Conservation (phyloP, 1,139 yeast genomes). For the Suhomyces anneliseae region DNA sequence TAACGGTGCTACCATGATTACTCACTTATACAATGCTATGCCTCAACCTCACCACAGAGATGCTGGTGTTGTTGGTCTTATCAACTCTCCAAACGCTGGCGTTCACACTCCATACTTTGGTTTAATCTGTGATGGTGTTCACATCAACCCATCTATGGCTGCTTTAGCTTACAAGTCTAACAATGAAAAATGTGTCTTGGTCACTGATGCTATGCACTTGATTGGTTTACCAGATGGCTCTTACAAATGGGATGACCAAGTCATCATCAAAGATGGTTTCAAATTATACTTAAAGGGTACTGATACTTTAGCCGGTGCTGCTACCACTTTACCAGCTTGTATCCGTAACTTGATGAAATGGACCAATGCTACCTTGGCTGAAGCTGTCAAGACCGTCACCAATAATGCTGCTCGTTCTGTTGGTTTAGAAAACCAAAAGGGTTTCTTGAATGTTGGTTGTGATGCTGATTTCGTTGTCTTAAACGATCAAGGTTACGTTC, state of each 20-base stretch:
- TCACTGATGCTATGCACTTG: conserved; percentile 63
- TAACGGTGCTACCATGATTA: conserved; percentile 59
- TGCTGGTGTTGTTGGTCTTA: conserved; percentile 58
- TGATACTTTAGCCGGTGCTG: conserved; percentile 63
- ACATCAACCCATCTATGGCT: conserved; percentile 60
- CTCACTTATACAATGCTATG: conserved; percentile 69
- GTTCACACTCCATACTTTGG: conserved; percentile 52
- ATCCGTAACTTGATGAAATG: conserved; percentile 54
- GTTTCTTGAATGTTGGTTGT: conserved; percentile 54
- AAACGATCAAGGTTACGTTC: conserved; percentile 45
- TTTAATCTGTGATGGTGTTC: conserved; percentile 62
- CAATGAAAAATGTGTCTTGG: conserved; percentile 57
- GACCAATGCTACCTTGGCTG: conserved; percentile 51
- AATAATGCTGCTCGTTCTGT: conserved; percentile 56
- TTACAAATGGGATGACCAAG: conserved; percentile 51
- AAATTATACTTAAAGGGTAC: conserved; percentile 54
- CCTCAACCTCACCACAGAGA: conserved; percentile 66
- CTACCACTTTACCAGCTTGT: conserved; percentile 57
- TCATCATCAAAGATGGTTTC: conserved; percentile 51
- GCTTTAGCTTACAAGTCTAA: conserved; percentile 53
- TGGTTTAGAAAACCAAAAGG: conserved; percentile 46
- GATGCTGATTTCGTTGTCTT: conserved; percentile 61
- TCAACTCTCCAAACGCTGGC: conserved; percentile 39
- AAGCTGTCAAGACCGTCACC: conserved; percentile 59
- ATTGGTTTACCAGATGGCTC: conserved; percentile 54